Evolutionary conservation across 768 basidiomycete species (phyloP).

Genomic region (Russula lepida): DNA sequence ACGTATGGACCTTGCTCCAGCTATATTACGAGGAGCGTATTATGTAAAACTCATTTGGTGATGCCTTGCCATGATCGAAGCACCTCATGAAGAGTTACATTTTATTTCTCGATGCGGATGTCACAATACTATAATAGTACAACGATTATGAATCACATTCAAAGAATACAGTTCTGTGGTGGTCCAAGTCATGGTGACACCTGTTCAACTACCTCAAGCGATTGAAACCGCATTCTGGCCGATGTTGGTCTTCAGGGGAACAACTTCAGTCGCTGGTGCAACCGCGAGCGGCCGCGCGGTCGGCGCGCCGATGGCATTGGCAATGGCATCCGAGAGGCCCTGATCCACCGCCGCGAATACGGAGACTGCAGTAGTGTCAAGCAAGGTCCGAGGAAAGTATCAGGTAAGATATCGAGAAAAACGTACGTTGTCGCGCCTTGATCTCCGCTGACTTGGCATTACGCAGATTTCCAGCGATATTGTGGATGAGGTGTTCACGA

Average conservation of each 20-base stretch:
- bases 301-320: slow-evolving; percentile 58
- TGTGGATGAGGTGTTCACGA: slow-evolving; percentile 54
- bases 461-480: slow-evolving; percentile 56
- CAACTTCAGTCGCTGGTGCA: slow-evolving; percentile 50
- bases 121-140: not conserved
- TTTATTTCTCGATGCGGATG: not conserved
- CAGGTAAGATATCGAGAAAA: not conserved
- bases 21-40: too few species aligned
- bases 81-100: not conserved
- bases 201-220: not conserved
- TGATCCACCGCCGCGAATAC: slow-evolving; percentile 58
- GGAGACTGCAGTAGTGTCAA: slow-evolving; percentile 26
- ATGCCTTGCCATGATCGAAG: not conserved
- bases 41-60: too few species aligned
- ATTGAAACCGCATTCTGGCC: not conserved
- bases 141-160: not conserved
- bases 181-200: not conserved
- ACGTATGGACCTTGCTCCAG: too few species aligned
- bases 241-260: slow-evolving; percentile 36
- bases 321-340: slow-evolving; percentile 65
- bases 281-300: slow-evolving; percentile 51
- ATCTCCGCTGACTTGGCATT: slow-evolving; percentile 52
- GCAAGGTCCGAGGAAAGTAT: slow-evolving; percentile 39
- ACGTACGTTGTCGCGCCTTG: slow-evolving; percentile 60
- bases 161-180: not conserved